Conservation (phyloP, 352 stramenopile genomes). For the Halophytophthora polymorphica region DNA sequence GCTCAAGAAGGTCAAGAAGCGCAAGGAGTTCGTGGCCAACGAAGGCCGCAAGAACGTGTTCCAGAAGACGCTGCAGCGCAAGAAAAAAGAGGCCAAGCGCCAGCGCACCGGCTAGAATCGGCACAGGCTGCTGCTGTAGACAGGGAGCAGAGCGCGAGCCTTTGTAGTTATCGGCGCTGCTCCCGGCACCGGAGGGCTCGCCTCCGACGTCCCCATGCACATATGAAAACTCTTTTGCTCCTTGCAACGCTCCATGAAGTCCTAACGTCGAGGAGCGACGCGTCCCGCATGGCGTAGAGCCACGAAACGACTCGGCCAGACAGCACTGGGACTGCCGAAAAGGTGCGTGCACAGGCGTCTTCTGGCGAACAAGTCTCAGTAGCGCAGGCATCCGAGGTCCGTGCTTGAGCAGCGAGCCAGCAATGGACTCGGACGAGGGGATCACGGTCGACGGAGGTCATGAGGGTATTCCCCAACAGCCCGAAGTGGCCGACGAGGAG, state of each 20-base stretch:
- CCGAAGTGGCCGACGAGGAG: not conserved
- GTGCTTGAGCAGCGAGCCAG: slow-evolving; percentile 1
- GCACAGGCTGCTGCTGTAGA: slow-evolving; percentile 6
- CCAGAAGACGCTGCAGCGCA: slow-evolving; percentile 51
- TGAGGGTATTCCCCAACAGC: not conserved
- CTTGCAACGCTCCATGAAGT: too few relatives aligned
- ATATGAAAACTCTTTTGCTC: too few relatives aligned
- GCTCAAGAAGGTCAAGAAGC: slow-evolving; percentile 82
- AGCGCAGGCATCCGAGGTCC: not conserved
- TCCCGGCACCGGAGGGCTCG: too few relatives aligned
- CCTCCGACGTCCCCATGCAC: too few relatives aligned
- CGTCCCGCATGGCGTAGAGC: too few relatives aligned
- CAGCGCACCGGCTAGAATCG: slow-evolving; percentile 19
- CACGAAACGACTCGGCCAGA: not conserved
- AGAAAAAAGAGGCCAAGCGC: slow-evolving; percentile 49
- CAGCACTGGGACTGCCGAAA: not conserved
- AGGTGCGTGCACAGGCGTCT: not conserved
- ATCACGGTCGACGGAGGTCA: slow-evolving; percentile 16
- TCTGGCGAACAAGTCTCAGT: too few relatives aligned
- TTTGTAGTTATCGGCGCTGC: too few relatives aligned
- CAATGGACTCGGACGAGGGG: not conserved
- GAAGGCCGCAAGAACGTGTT: slow-evolving; percentile 73
- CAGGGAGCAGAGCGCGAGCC: too few relatives aligned
- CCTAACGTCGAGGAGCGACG: too few relatives aligned
- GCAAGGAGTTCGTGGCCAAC: slow-evolving; percentile 79